Conservation (phyloP, 2,329 filamentous ascomycete genomes). For the Uncinocarpus reesii region DNA sequence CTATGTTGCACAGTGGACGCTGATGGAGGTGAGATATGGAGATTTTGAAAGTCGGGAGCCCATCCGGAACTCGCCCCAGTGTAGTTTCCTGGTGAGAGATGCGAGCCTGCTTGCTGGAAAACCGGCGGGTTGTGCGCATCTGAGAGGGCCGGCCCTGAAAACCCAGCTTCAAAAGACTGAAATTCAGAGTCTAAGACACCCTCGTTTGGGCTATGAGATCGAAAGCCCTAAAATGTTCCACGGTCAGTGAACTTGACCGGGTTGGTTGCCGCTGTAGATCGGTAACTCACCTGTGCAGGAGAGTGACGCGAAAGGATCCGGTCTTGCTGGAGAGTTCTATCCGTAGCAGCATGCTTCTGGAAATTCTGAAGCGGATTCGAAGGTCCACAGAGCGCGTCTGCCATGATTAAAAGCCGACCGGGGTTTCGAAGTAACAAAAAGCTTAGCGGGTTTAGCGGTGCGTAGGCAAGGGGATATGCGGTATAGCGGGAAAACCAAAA, state of each 20-base stretch:
- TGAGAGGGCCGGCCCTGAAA: slow-evolving; percentile 26
- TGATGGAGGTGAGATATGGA: slow-evolving; percentile 32
- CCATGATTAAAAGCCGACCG: slow-evolving; percentile 46
- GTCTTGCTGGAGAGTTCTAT: slow-evolving; percentile 64
- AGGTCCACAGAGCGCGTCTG: slow-evolving; percentile 60
- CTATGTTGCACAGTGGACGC: slow-evolving; percentile 41
- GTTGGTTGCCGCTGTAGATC: background rate
- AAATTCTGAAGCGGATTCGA: slow-evolving; percentile 66
- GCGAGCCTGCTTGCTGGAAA: slow-evolving; percentile 17
- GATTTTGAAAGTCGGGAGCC: slow-evolving; percentile 40
- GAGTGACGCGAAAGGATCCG: slow-evolving; percentile 48
- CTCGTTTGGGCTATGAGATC: slow-evolving; percentile 47
- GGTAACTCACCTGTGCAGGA: slow-evolving; percentile 43
- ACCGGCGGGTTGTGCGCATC: slow-evolving; percentile 23
- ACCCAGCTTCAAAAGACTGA: slow-evolving; percentile 51
- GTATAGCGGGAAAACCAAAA: too few relatives aligned
- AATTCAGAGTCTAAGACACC: slow-evolving; percentile 56
- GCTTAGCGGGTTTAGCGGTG: too few relatives aligned
- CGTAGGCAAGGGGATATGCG: too few relatives aligned
- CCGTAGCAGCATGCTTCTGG: slow-evolving; percentile 57
- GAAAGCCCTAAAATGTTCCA: slow-evolving; percentile 45
- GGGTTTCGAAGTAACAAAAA: too few relatives aligned
- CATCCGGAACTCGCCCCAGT: slow-evolving; percentile 27
- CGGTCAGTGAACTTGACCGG: background rate
- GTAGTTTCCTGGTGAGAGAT: slow-evolving; percentile 20